Percentiles rank a stretch among this genome's conserved stretches.
Conservation (phyloP, 208 protist species). For the Trypanosoma lewisi region DNA sequence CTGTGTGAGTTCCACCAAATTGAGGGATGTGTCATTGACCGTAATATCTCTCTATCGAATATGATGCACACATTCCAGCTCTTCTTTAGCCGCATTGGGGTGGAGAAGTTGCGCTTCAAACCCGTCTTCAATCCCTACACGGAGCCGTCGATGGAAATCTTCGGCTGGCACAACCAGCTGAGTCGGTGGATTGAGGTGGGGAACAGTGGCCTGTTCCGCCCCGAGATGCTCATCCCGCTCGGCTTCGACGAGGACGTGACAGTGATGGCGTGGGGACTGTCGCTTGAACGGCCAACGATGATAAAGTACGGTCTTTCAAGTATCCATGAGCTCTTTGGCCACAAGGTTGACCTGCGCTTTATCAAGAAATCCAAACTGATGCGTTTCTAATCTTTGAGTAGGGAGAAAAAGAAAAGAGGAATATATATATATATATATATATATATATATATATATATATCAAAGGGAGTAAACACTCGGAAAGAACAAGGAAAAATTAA, state of each 20-base stretch:
- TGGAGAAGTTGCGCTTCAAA: constrained; percentile 98
- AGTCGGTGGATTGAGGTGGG: constrained; percentile 98
- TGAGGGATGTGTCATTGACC: constrained; percentile 98
- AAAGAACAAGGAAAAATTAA: too few relatives aligned
- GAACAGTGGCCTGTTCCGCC: constrained; percentile 98
- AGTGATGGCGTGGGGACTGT: constrained; percentile 99
- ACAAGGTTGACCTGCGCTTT: constrained; percentile 87
- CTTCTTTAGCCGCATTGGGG: constrained; percentile 98
- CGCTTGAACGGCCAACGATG: constrained; percentile 99
- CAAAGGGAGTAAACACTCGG: not conserved
- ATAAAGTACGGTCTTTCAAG: constrained; percentile 98
- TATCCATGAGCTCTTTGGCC: constrained; percentile 99
- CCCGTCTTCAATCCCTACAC: constrained; percentile 99
- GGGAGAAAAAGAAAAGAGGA: too few relatives aligned
- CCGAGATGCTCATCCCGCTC: constrained; percentile 99
- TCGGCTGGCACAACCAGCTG: constrained; percentile 95
- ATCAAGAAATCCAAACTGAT: constrained; percentile 86
- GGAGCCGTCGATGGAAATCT: constrained; percentile 99
- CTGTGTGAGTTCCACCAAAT: constrained; percentile 99
- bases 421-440: too few relatives aligned
- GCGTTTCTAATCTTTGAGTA: constrained; percentile 58
- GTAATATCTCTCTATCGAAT: constrained; percentile 96
- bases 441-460: too few relatives aligned
- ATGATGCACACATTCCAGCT: constrained; percentile 98
- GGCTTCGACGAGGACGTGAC: constrained; percentile 96